Evolutionary conservation across 495 filamentous ascomycete genomes (phyloP).

Genomic region (Extremus antarcticus): DNA sequence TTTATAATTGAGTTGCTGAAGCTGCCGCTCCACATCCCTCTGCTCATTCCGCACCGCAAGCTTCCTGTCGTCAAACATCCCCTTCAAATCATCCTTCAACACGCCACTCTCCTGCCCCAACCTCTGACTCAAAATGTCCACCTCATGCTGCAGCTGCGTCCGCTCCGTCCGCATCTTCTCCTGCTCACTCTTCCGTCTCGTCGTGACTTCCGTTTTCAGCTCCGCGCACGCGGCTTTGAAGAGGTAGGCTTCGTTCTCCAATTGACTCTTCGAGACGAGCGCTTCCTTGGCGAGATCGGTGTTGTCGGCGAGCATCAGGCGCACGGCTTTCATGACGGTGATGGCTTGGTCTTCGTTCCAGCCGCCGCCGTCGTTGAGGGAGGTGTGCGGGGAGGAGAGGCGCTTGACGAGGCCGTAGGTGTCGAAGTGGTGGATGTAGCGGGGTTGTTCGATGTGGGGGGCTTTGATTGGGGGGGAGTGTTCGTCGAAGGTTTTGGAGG

Average conservation of each 20-base stretch:
- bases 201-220: slow-evolving; percentile 68
- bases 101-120: slow-evolving; percentile 67
- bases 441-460: slow-evolving; percentile 58
- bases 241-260: slow-evolving; percentile 81
- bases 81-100: slow-evolving; percentile 82
- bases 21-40: slow-evolving; percentile 62
- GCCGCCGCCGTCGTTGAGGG: slow-evolving; percentile 34
- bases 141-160: slow-evolving; percentile 78
- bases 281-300: slow-evolving; percentile 65
- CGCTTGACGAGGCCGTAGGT: slow-evolving; percentile 76
- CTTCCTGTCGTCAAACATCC: slow-evolving; percentile 91
- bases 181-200: slow-evolving; percentile 41
- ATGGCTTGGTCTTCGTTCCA: slow-evolving; percentile 61
- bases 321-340: slow-evolving; percentile 79
- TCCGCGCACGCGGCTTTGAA: slow-evolving; percentile 93
- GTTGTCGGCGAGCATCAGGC: slow-evolving; percentile 62
- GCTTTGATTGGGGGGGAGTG: slow-evolving; percentile 35
- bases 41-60: slow-evolving; percentile 84
- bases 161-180: slow-evolving; percentile 69
- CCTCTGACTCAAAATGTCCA: slow-evolving; percentile 78
- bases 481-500: slow-evolving; percentile 5
- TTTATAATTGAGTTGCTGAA: slow-evolving; percentile 32
- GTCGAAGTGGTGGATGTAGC: slow-evolving; percentile 93
- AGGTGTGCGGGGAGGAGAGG: slow-evolving; percentile 41
- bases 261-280: slow-evolving; percentile 65